These are phyloP conservation scores for Ceratobasidium sp. DNA, from an alignment of 1,284 basidiomycete species.

Conservation along the genomic window DNA sequence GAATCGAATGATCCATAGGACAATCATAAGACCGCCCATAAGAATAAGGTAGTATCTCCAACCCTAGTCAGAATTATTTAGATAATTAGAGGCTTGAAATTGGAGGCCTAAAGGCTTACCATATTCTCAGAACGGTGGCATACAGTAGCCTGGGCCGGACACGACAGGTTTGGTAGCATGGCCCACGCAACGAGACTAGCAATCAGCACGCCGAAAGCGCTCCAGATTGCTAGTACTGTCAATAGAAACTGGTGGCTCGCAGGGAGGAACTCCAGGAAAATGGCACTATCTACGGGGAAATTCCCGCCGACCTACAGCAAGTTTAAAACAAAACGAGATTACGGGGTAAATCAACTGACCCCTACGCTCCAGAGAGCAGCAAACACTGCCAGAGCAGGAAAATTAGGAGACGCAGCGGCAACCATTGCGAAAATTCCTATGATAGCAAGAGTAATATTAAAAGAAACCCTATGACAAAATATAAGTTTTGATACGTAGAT, in stretches of 20 bases:
- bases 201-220: conserved; percentile 73
- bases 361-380: conserved; percentile 71
- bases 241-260: conserved; percentile 73
- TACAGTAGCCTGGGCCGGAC: conserved; percentile 59
- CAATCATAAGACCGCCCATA: conserved; percentile 72
- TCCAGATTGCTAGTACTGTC: conserved; percentile 74
- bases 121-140: conserved; percentile 62
- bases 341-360: conserved; percentile 48
- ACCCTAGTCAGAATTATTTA: conserved; percentile 66
- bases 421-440: conserved; percentile 75
- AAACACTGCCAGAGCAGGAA: conserved; percentile 67
- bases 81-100: not conserved
- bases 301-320: conserved; percentile 71
- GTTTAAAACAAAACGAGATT: conserved; percentile 56
- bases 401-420: conserved; percentile 70
- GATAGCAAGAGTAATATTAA: conserved; percentile 81
- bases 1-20: conserved; percentile 76
- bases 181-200: conserved; percentile 77
- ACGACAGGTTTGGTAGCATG: conserved; percentile 73
- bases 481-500: not conserved
- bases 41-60: conserved; percentile 79
- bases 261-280: conserved; percentile 77
- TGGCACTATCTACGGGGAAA: conserved; percentile 81
- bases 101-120: conserved; percentile 43
- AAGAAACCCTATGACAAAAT: conserved; percentile 66